phyloP scores from a whole-genome alignment of 345 rosid genomes.

The Eucalyptus polyanthemos region DNA sequence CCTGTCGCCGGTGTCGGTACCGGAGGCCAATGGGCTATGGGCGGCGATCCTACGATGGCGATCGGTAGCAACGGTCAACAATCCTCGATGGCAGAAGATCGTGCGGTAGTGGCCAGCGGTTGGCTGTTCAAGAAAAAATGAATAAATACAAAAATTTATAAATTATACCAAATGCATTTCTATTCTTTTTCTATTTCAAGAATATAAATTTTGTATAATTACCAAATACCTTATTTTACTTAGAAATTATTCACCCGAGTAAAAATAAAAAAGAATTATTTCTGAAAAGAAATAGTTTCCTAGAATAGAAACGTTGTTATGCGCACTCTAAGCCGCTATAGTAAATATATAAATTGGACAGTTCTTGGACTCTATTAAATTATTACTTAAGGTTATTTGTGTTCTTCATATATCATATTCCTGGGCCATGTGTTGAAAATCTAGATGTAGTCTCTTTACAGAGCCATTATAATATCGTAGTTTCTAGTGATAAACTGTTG shows the following conservation, averaged over 20 bases:
- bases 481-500: neutral
- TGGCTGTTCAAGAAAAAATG: fast-evolving
- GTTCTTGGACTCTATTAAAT: neutral
- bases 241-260: fast-evolving
- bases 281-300: fast-evolving
- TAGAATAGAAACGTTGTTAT: fast-evolving
- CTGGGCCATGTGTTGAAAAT: neutral
- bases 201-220: too few species aligned
- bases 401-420: neutral
- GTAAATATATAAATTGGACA: neutral
- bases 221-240: too few species aligned
- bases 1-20: fast-evolving
- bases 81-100: too few species aligned
- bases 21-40: too few species aligned
- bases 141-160: too few species aligned
- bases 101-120: fast-evolving
- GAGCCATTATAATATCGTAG: fast-evolving
- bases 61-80: fast-evolving
- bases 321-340: too few species aligned
- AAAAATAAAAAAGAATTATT: too few species aligned
- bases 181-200: too few species aligned
- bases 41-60: fast-evolving
- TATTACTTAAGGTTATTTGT: neutral
- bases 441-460: neutral
- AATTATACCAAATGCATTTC: fast-evolving